phyloP scores from a whole-genome alignment of 352 stramenopile species.

The Peronospora farinosa region DNA sequence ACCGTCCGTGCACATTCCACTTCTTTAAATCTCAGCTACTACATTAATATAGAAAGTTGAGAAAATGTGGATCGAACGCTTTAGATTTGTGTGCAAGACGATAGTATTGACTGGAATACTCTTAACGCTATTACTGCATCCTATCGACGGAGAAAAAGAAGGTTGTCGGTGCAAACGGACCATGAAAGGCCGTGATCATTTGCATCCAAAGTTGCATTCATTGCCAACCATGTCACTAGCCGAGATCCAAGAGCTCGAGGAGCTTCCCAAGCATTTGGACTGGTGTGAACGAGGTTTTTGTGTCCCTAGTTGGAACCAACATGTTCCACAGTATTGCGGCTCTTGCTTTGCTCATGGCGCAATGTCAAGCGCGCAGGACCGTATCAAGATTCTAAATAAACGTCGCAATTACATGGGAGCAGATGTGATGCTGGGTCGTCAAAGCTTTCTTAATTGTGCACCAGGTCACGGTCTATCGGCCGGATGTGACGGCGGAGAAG shows the following conservation, averaged over 20 bases:
- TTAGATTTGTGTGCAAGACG: conserved; percentile 4
- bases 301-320: conserved; percentile 80
- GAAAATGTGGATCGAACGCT: not conserved
- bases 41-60: conserved; percentile 4
- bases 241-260: conserved; percentile 31
- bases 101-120: conserved; percentile 16
- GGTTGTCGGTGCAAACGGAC: conserved; percentile 57
- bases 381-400: conserved; percentile 80
- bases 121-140: conserved; percentile 9
- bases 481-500: conserved; percentile 67
- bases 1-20: not conserved
- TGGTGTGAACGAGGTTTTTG: conserved; percentile 85
- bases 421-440: conserved; percentile 72
- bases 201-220: conserved; percentile 47
- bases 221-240: conserved; percentile 38
- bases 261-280: conserved; percentile 72
- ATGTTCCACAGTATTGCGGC: conserved; percentile 83
- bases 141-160: conserved; percentile 7
- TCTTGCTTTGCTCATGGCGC: conserved; percentile 77
- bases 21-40: not conserved
- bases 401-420: conserved; percentile 47
- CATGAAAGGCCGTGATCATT: conserved; percentile 66
- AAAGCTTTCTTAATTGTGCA: conserved; percentile 80
- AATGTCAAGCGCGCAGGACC: conserved; percentile 68
- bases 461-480: conserved; percentile 58